These are phyloP conservation scores for Perkinsela sp. DNA, from an alignment of 208 protist species.

Conservation along the genomic window DNA sequence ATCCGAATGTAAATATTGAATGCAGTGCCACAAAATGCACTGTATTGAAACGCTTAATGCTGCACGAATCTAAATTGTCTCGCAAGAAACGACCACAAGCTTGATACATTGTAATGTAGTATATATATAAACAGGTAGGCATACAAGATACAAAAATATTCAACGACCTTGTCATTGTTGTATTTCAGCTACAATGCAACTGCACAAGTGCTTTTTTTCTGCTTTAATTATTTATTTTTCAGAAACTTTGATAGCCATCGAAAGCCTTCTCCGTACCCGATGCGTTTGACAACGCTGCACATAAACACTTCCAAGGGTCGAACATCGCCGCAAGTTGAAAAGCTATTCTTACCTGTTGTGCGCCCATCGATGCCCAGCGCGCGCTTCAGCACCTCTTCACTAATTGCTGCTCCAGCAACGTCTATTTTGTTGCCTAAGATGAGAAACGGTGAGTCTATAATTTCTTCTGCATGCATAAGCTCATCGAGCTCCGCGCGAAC, in stretches of 20 bases:
- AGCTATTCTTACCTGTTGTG: conserved; percentile 71
- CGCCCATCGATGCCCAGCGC: conserved; percentile 63
- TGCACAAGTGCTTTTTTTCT: conserved; percentile 2
- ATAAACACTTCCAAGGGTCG: conserved; percentile 97
- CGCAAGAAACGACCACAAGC: no score
- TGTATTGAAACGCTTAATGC: no score
- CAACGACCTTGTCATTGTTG: no score
- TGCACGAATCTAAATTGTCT: no score
- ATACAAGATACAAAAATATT: no score
- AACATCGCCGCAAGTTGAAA: conserved; percentile 15
- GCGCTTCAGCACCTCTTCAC: conserved; percentile 69
- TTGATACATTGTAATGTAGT: no score
- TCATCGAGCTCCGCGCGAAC: conserved; percentile 81
- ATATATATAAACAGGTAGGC: no score
- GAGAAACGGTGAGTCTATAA: conserved; percentile 84
- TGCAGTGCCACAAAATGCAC: no score
- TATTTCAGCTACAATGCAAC: no score
- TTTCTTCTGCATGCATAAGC: conserved; percentile 70
- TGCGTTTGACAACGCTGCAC: conserved; percentile 86
- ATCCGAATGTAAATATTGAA: no score
- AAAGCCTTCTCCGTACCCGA: conserved; percentile 91
- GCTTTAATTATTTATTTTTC: conserved; percentile 19
- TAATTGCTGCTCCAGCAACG: conserved; percentile 41
- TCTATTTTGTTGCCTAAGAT: conserved; percentile 99
- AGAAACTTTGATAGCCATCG: conserved; percentile 76